phyloP scores from a whole-genome alignment of 768 basidiomycete genomes.

The Cystofilobasidium bisporidii region DNA sequence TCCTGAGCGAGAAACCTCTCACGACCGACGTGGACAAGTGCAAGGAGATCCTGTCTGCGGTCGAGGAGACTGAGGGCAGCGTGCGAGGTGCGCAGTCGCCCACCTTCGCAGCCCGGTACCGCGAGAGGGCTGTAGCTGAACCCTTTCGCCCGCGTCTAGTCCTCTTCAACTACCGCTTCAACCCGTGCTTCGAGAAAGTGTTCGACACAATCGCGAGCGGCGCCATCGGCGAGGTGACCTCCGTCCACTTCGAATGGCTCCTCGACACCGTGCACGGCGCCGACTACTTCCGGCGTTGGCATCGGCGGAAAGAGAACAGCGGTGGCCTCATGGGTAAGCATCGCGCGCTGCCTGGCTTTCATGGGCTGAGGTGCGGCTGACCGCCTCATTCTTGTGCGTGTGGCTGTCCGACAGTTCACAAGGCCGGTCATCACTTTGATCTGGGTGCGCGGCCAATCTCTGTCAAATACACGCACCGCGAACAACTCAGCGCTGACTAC shows the following conservation, averaged over 20 bases:
- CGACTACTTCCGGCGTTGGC: slow-evolving; percentile 46
- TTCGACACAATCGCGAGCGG: slow-evolving; percentile 43
- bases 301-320: slow-evolving; percentile 45
- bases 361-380: too few relatives aligned
- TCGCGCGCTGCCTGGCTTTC: too few relatives aligned
- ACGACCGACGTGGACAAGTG: slow-evolving; percentile 49
- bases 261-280: slow-evolving; percentile 42
- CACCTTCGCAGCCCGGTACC: slow-evolving; percentile 28
- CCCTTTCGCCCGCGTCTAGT: slow-evolving; percentile 7
- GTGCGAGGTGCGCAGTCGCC: neutral
- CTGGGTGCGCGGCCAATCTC: slow-evolving; percentile 34
- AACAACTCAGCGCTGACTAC: too few relatives aligned
- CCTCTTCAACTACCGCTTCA: slow-evolving; percentile 30
- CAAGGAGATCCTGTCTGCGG: slow-evolving; percentile 45
- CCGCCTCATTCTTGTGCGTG: too few relatives aligned
- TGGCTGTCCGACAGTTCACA: slow-evolving; percentile 36
- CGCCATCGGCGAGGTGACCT: slow-evolving; percentile 47
- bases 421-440: slow-evolving; percentile 48
- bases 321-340: slow-evolving; percentile 44
- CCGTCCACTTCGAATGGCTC: slow-evolving; percentile 50
- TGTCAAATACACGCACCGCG: too few relatives aligned
- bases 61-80: slow-evolving; percentile 41
- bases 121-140: too few relatives aligned
- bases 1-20: slow-evolving; percentile 52
- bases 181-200: slow-evolving; percentile 30